Conservation (phyloP, 345 rosid genomes). For the Adansonia digitata region DNA sequence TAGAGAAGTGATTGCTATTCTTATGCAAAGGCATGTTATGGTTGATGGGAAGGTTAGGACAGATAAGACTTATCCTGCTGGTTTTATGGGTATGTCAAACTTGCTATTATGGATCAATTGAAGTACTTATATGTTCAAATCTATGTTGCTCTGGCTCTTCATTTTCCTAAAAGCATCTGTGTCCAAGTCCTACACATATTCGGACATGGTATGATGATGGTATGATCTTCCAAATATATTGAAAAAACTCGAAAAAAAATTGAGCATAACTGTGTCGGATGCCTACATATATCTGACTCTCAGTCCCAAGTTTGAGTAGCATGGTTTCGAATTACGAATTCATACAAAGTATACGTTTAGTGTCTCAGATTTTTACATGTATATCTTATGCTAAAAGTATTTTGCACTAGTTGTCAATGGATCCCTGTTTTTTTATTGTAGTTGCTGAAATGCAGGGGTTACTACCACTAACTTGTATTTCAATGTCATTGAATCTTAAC, state of each 20-base stretch:
- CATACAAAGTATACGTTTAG: not conserved
- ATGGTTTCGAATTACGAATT: not conserved
- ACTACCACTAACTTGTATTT: not conserved
- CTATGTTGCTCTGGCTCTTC: no score
- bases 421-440: not conserved
- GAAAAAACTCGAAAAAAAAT: no score
- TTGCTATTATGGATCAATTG: not conserved
- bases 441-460: not conserved
- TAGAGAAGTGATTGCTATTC: constrained; percentile 59
- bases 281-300: no score
- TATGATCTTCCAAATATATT: no score
- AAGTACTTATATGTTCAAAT: not conserved
- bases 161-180: no score
- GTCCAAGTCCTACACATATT: no score
- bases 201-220: no score
- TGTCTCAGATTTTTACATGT: not conserved
- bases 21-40: constrained; percentile 75
- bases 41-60: constrained; percentile 81
- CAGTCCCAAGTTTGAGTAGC: no score
- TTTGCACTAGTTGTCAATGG: not conserved
- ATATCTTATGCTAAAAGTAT: no score
- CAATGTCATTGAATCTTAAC: not conserved
- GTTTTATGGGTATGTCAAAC: constrained; percentile 66
- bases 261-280: no score
- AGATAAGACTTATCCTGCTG: constrained; percentile 76